Evolutionary conservation across 371 early-diverging fungal species (phyloP), one percentile per base, ranked within the genome.

Genomic region (Syncephalastrum monosporum): DNA sequence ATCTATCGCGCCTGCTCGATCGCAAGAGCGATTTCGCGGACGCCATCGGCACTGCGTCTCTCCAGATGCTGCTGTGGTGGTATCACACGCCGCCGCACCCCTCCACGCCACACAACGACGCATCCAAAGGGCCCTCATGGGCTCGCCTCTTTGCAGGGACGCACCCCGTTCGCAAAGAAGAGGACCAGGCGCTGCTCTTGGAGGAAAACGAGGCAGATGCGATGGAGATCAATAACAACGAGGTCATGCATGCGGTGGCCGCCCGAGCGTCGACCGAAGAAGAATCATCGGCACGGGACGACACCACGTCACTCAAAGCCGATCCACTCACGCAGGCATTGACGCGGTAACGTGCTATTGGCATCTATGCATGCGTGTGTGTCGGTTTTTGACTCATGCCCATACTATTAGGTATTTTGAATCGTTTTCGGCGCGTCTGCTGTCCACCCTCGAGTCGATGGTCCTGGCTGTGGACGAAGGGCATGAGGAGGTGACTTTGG

Each of bases 401-500:
- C 7, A 2, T 33, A 10, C 5, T 33, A 0, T 38, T 59, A 78
- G 79, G n/a, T 81, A 69, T 49, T 81, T 81, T 43, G 72, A 77
- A 42, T 43, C 60, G 3, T 56, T 81, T n/a, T 73, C 74, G 0
- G 57, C 50, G 5, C 68, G 64, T 24, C 45, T 72, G 14, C 53
- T 80, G 8, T 45, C 57, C 1, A 67, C 61, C 1, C 52, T 81
- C 42, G 61, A 67, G 33, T 43, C 62, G 1, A 57, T 78, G 21
- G 19, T 78, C 12, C 12, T 33, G 38, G 38, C 38, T 44, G 65
- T 70, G 50, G 65, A 61, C 46, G 64, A 63, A 17, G 57, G 59
- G 12, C 43, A 25, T 15, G 62, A 61, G 7, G 47, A 55, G 5
- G 50, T 70, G 16, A 42, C 51, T 10, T 42, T 81, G 5, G 55